Percentiles rank a stretch among this genome's conserved stretches.
phyloP scores from a whole-genome alignment of 768 basidiomycete genomes.

The Boletus rubropictus region DNA sequence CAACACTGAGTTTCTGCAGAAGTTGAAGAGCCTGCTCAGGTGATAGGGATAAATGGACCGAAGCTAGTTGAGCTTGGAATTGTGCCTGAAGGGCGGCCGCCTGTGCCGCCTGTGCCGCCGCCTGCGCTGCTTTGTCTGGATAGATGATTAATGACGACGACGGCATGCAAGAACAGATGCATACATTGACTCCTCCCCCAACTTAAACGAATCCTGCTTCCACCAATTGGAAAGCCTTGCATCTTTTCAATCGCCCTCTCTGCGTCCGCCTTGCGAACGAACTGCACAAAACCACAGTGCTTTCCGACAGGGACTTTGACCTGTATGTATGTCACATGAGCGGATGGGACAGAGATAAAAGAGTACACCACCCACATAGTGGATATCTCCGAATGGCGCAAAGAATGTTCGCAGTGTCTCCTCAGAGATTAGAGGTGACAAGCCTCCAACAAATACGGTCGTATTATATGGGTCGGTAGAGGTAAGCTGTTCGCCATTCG shows the following conservation, averaged over 20 bases:
- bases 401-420: constrained; percentile 90
- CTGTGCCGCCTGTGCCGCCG: constrained; percentile 79
- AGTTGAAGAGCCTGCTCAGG: constrained; percentile 61
- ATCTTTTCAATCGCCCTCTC: constrained; percentile 92
- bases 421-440: constrained; percentile 84
- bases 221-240: constrained; percentile 94
- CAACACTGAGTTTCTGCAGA: constrained; percentile 49
- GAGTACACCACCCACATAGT: constrained; percentile 53
- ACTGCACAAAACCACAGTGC: constrained; percentile 95
- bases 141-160: constrained; percentile 4
- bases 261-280: constrained; percentile 86
- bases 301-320: constrained; percentile 97
- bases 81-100: constrained; percentile 60
- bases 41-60: constrained; percentile 34
- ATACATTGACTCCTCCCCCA: constrained; percentile 93
- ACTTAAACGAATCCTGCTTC: constrained; percentile 82
- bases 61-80: constrained; percentile 29
- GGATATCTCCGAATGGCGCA: constrained; percentile 87
- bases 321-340: constrained; percentile 33
- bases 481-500: constrained; percentile 80
- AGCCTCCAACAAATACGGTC: constrained; percentile 89
- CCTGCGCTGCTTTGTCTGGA: constrained; percentile 84
- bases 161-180: not conserved
- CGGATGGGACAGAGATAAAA: constrained; percentile 1
- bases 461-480: constrained; percentile 95